Conservation (phyloP, 345 rosid species). For the Moricandia moricandioides region DNA sequence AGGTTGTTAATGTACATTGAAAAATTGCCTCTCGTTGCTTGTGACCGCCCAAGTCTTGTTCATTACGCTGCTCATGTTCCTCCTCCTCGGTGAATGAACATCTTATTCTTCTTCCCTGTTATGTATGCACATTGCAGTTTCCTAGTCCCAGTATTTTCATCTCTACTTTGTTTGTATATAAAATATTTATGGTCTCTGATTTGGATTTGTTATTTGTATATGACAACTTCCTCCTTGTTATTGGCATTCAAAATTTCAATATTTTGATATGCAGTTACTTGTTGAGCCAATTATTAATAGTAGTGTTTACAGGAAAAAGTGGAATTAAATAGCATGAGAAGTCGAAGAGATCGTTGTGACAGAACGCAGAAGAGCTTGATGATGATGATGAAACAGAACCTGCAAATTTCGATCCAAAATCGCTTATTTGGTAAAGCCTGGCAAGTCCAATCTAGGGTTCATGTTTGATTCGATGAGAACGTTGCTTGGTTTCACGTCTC, state of each 20-base stretch:
- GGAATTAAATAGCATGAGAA: too few relatives aligned
- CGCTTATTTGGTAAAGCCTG: background rate
- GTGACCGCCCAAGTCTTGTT: slow-evolving; percentile 43
- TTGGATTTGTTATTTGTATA: too few relatives aligned
- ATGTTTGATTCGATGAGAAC: background rate
- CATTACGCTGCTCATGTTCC: slow-evolving; percentile 34
- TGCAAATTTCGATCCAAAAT: background rate
- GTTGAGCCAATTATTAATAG: too few relatives aligned
- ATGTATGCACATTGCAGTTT: slow-evolving; percentile 26
- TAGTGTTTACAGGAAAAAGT: too few relatives aligned
- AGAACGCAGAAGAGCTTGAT: background rate
- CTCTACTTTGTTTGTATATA: background rate
- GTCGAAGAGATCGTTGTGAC: background rate
- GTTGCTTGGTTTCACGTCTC: background rate
- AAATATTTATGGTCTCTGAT: background rate
- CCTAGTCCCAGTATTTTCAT: background rate
- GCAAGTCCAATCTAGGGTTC: background rate
- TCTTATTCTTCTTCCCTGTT: background rate
- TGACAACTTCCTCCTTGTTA: too few relatives aligned
- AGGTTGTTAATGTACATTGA: slow-evolving; percentile 59
- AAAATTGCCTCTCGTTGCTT: slow-evolving; percentile 58
- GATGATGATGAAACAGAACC: background rate
- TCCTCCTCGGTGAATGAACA: slow-evolving; percentile 43
- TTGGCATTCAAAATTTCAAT: too few relatives aligned
- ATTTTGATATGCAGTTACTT: too few relatives aligned